Percentiles rank a stretch among this genome's conserved stretches.
phyloP scores from a whole-genome alignment of 192 early-diverging fungal species.

The Podila verticillata region DNA sequence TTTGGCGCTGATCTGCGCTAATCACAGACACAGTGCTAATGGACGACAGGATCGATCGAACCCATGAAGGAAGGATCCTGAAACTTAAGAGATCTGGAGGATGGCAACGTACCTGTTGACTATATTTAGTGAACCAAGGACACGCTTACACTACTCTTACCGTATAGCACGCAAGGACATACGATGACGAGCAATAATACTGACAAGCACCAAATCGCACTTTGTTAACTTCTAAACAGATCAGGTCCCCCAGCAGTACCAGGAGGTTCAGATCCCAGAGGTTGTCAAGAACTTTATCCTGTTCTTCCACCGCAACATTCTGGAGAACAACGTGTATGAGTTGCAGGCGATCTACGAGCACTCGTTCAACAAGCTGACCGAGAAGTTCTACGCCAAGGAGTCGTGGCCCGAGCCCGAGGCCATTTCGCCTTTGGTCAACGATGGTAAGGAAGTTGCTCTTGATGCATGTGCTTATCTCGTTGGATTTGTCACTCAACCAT shows the following conservation, averaged over 20 bases:
- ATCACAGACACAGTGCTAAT: no score
- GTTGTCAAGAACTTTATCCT: slow-evolving; percentile 85
- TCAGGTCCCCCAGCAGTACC: slow-evolving; percentile 50
- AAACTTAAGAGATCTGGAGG: no score
- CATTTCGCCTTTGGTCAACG: slow-evolving; percentile 82
- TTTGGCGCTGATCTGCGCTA: no score
- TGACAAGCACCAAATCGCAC: no score
- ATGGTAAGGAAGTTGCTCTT: slow-evolving; percentile 63
- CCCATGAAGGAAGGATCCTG: no score
- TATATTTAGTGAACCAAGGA: no score
- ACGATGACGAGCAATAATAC: no score
- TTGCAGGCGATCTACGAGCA: slow-evolving; percentile 89
- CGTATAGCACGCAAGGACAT: no score
- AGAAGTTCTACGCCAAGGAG: slow-evolving; percentile 90
- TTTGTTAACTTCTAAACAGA: slow-evolving; percentile 6
- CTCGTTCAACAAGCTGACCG: slow-evolving; percentile 90
- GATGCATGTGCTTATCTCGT: neutral
- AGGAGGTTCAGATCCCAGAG: slow-evolving; percentile 78
- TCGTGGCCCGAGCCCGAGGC: slow-evolving; percentile 90
- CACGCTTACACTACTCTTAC: no score
- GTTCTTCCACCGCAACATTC: slow-evolving; percentile 82
- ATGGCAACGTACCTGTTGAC: no score
- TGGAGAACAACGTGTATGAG: slow-evolving; percentile 86
- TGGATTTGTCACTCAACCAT: neutral
- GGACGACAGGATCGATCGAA: no score